phyloP scores from a whole-genome alignment of 257 asterid species.

The Misopates orontium region DNA sequence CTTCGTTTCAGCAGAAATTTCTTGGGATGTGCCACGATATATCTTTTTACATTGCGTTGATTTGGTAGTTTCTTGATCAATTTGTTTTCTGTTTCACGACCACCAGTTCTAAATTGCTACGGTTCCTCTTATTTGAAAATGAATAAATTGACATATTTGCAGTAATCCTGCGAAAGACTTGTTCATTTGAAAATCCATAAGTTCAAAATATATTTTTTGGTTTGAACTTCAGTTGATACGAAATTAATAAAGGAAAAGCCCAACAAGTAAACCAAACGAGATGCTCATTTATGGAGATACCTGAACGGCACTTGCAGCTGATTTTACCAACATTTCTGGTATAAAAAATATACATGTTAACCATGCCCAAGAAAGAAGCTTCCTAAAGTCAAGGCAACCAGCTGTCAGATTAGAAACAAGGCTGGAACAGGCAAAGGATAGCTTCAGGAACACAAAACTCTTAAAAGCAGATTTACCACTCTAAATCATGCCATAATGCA shows the following conservation, averaged over 20 bases:
- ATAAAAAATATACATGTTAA: constrained; percentile 89
- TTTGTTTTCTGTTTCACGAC: background rate
- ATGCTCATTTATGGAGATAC: constrained; percentile 37
- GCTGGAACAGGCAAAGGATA: constrained; percentile 20
- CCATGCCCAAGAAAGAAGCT: constrained; percentile 99
- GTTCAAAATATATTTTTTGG: background rate
- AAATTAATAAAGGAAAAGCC: constrained; percentile 13
- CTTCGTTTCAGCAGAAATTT: no score
- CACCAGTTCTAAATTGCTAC: constrained; percentile 10
- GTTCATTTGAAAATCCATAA: background rate
- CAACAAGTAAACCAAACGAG: constrained; percentile 6
- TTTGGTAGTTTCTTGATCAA: constrained; percentile 11
- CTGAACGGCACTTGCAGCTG: constrained; percentile 60
- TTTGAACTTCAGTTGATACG: constrained; percentile 13
- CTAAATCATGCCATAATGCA: constrained; percentile 96
- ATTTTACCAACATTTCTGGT: constrained; percentile 88
- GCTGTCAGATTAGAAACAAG: constrained; percentile 20
- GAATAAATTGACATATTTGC: background rate
- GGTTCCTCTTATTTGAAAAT: constrained; percentile 6
- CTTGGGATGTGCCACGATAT: no score
- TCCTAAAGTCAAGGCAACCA: constrained; percentile 57
- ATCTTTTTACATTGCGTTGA: no score
- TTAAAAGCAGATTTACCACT: constrained; percentile 62
- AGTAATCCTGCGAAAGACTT: constrained; percentile 12
- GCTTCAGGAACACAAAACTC: constrained; percentile 17